Conservation (phyloP, 495 filamentous ascomycete species). For the Xylaria venustula region DNA sequence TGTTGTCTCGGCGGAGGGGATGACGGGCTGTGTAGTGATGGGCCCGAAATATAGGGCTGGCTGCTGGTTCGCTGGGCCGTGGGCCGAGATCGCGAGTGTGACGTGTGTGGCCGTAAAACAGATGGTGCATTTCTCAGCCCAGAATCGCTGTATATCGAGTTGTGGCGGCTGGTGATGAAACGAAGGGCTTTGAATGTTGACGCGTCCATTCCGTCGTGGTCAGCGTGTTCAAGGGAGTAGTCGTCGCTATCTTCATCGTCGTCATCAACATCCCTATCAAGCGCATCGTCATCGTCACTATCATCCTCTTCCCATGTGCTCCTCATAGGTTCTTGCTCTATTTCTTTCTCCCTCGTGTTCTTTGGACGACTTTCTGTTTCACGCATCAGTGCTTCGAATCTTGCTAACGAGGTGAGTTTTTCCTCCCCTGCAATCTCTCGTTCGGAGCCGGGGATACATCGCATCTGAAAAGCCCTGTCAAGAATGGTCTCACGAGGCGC, state of each 20-base stretch:
- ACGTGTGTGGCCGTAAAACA: constrained; percentile 42
- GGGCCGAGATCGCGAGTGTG: constrained; percentile 41
- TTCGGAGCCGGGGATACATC: constrained; percentile 53
- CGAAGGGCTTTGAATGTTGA: constrained; percentile 45
- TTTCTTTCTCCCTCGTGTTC: constrained; percentile 25
- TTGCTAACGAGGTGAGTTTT: constrained; percentile 55
- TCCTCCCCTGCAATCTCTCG: constrained; percentile 47
- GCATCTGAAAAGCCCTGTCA: constrained; percentile 58
- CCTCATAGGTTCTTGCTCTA: constrained; percentile 30
- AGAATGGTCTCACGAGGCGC: constrained; percentile 56
- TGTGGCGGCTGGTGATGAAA: constrained; percentile 46
- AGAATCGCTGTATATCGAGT: constrained; percentile 11
- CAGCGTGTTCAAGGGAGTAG: constrained; percentile 29
- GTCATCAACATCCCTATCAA: constrained; percentile 30
- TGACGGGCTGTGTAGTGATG: constrained; percentile 16
- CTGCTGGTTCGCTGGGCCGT: constrained; percentile 43
- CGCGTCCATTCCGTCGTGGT: constrained; percentile 35
- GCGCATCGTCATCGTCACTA: constrained; percentile 34
- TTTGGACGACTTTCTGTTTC: constrained; percentile 49
- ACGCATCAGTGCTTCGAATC: constrained; percentile 59
- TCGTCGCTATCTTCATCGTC: constrained; percentile 45
- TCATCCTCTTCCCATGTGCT: constrained; percentile 47
- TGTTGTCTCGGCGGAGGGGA: constrained; percentile 13
- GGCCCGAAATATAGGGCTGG: constrained; percentile 40
- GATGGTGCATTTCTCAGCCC: constrained; percentile 15